Conservation (phyloP, 164 flowering plant genomes). For the Tinospora cordifolia region DNA sequence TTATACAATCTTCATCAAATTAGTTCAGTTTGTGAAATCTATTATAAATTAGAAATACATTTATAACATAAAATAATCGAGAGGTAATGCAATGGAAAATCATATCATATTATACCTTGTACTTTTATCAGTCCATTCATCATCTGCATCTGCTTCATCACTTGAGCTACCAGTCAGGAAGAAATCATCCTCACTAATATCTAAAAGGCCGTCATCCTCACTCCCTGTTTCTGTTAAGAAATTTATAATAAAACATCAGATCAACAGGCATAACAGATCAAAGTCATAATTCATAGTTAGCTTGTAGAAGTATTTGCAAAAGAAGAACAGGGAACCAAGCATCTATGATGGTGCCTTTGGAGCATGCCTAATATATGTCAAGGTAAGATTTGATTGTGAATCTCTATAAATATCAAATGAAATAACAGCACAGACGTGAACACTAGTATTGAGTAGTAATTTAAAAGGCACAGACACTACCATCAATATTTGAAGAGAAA, state of each 20-base stretch:
- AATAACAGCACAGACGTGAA: neutral
- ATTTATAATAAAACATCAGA: slow-evolving; percentile 11
- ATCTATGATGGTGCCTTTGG: neutral
- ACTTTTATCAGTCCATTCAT: slow-evolving; percentile 94
- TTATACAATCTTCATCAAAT: too few species aligned
- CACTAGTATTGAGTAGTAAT: neutral
- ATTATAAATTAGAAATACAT: too few species aligned
- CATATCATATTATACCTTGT: slow-evolving; percentile 39
- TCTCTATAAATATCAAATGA: neutral
- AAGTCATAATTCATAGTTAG: neutral
- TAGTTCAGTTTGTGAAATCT: too few species aligned
- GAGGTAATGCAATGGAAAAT: too few species aligned
- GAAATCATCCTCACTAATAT: slow-evolving; percentile 91
- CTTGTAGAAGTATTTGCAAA: neutral
- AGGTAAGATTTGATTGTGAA: neutral
- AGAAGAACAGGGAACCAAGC: neutral
- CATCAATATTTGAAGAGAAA: too few species aligned
- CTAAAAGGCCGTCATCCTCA: slow-evolving; percentile 91
- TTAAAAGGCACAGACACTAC: too few species aligned
- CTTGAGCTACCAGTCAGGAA: slow-evolving; percentile 81
- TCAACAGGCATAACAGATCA: neutral
- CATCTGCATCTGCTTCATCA: slow-evolving; percentile 97
- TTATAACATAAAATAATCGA: too few species aligned
- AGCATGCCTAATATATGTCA: neutral
- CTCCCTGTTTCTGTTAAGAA: slow-evolving; percentile 78